Evolutionary conservation across 257 asterid species (phyloP), one percentile per base, ranked within the genome.

Genomic region (Rauvolfia tetraphylla): DNA sequence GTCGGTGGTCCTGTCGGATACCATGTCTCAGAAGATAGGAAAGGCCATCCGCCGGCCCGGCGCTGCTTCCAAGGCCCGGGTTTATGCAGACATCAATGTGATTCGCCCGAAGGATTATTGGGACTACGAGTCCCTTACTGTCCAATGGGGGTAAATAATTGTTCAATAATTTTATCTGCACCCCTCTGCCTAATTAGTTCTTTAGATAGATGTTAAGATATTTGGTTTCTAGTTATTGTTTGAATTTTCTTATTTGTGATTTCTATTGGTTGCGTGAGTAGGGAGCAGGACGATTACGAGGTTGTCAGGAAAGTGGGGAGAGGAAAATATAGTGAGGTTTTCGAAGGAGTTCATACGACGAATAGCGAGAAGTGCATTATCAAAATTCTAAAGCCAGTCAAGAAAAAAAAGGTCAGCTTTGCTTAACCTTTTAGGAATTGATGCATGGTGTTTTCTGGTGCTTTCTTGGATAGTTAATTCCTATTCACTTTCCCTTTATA

Each of bases 251-350:
- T 44, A 34, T 78, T 67, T 78, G 34, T 71, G 25, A n/a, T 73
- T 77, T 68, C 33, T 34, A 74, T 79, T 79, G 81, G 73, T 69
- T 85, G 80, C 77, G 71, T 85, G 84, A 36, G 34, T 41, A 93
- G 98, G 84, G 96, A 91, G 81, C 97, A 90, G 84, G 98, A 93
- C 82, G 96, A 93, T 77, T 93, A 90, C 71, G 98, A 93, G 89
- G 96, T 93, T 82, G 96, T 90, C 67, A 90, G 96, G 84, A 93
- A 93, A 87, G 97, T 93, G 58, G 98, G 98, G 56, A 86, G 98
- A 84, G 98, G 98, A 25, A 92, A 93, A 84, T 93, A 93, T 63
- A 93, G 98, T 82, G 98, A 93, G 88, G 98, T 93, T 36, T 93
- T 93, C 54, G 96, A 93, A 83, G 98, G 98, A 44, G 78, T 91